Evolutionary conservation across 2,329 filamentous ascomycete species (phyloP).

Genomic region (Alternaria rosae): DNA sequence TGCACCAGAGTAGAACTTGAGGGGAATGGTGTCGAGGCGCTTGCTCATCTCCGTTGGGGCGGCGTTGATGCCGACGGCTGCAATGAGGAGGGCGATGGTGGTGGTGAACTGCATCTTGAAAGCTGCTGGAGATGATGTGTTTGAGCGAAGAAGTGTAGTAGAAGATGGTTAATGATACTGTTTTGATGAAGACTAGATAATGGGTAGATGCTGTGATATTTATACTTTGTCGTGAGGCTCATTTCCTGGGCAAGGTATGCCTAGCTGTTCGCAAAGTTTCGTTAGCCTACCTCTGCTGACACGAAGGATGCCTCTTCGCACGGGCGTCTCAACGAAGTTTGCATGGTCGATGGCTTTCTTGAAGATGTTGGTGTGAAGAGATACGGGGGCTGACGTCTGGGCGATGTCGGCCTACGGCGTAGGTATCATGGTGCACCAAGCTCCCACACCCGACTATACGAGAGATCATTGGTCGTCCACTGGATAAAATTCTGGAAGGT

Average conservation of each 20-base stretch:
- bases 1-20: slow-evolving; percentile 19
- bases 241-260: not conserved
- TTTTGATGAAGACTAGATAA: not conserved
- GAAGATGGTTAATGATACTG: not conserved
- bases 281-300: not conserved
- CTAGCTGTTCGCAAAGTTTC: not conserved
- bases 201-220: not conserved
- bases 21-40: slow-evolving; percentile 19
- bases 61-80: slow-evolving; percentile 20
- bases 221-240: not conserved
- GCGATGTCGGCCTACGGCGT: not conserved
- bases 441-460: not conserved
- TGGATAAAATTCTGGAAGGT: not conserved
- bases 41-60: slow-evolving; percentile 14
- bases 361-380: not conserved
- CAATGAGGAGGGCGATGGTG: slow-evolving; percentile 12
- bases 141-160: not conserved
- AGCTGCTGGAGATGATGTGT: not conserved
- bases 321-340: not conserved
- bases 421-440: not conserved
- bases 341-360: not conserved
- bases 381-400: not conserved
- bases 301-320: slow-evolving; percentile 1
- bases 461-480: not conserved
- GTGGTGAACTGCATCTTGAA: slow-evolving; percentile 18